Percentiles rank a stretch among this genome's conserved stretches.
Conservation (phyloP, 139 green algal genomes). For the Coelastrella sp. region DNA sequence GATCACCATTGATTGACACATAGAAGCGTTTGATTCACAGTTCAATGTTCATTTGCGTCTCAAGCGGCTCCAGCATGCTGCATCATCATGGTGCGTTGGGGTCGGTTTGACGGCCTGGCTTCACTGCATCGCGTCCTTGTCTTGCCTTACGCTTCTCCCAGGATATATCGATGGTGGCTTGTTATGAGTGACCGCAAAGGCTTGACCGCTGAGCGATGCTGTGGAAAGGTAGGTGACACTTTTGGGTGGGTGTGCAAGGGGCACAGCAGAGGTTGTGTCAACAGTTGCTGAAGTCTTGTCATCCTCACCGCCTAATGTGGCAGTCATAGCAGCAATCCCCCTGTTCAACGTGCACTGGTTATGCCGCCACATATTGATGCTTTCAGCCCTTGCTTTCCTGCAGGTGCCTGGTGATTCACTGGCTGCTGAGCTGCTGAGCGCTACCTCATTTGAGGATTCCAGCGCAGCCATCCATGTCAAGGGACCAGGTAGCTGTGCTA, state of each 20-base stretch:
- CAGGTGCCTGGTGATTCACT: background rate
- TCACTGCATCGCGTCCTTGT: background rate
- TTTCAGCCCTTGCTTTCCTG: background rate
- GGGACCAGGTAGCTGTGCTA: background rate
- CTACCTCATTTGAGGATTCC: background rate
- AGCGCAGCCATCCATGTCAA: slow-evolving; percentile 31
- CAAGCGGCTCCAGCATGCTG: background rate
- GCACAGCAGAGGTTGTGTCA: too few relatives aligned
- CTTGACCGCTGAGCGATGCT: background rate
- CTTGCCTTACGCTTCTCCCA: background rate
- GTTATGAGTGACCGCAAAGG: background rate
- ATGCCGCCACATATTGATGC: background rate
- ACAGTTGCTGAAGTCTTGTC: background rate
- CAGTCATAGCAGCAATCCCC: too few relatives aligned
- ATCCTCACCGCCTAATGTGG: too few relatives aligned
- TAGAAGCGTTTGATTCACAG: background rate
- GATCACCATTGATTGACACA: too few relatives aligned
- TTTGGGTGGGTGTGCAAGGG: background rate
- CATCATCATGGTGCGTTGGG: background rate
- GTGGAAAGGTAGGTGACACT: background rate
- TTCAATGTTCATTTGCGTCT: background rate
- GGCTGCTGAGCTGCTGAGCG: slow-evolving; percentile 2
- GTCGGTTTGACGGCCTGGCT: background rate
- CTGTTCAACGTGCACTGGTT: too few relatives aligned
- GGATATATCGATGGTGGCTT: background rate